Evolutionary conservation across 2,329 filamentous ascomycete species (phyloP), one percentile per base, ranked within the genome.

Genomic region (Catunica adiposa): DNA sequence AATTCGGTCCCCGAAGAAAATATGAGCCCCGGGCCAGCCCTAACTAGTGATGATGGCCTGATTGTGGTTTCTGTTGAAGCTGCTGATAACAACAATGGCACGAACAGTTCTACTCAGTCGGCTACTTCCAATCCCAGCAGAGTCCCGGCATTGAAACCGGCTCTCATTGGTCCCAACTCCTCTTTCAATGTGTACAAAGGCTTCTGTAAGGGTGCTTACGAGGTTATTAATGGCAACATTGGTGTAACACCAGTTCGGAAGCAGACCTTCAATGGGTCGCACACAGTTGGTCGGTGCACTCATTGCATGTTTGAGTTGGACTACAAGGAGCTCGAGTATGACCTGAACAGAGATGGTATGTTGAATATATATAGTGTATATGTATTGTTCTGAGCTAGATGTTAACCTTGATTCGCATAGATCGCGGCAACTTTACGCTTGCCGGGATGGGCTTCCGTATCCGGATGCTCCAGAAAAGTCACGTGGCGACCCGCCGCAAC

Each of bases 381-480:
- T 20, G 20, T n/a, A 23, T 55, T 17, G 7, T 29, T 1, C 22
- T 6, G 15, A 40, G 42, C 37, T 15, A 22, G 3, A 23, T 38
- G 31, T 15, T 54, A 23, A 44, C 55, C 51, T 46, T 47, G 40
- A 20, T n/a, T 15, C 9, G n/a, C 53, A 51, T 52, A 74, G 73
- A 72, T 26, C 65, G 67, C 8, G 75, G 71, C 2, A 79, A 73
- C 60, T 73, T 73, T 55, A 67, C 67, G 8, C 69, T 72, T 11
- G 68, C 67, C 42, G 68, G 67, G 5, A 68, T 79, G 47, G 67
- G 68, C 4, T 79, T 75, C 61, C 73, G 77, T 6, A 61, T 78
- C 1, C 73, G 77, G 1, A 74, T 79, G 58, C 69, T 80, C 3
- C 74, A 76, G 60, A 80, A 80, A 63, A 73, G 71, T 53, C 77